A percentile compares a stretch with the other conserved stretches of the same genome.
Conservation (phyloP, 345 rosid species). For the Populus pruinosa region DNA sequence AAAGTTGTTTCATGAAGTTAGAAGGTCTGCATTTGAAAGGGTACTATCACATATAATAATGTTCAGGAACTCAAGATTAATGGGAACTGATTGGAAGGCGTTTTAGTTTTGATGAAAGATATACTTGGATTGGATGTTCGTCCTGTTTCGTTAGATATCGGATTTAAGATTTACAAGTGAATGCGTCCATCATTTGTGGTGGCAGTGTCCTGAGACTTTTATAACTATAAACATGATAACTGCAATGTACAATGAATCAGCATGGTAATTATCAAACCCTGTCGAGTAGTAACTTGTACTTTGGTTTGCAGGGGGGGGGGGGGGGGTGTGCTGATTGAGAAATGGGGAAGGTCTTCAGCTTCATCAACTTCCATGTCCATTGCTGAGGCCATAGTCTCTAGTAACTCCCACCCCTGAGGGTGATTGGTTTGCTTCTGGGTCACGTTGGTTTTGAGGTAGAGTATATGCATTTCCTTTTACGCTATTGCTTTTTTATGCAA, state of each 20-base stretch:
- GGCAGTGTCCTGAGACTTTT: background rate
- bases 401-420: conserved; percentile 90
- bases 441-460: background rate
- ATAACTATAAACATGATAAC: background rate
- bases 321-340: conserved; percentile 49
- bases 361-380: conserved; percentile 95
- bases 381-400: conserved; percentile 86
- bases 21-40: background rate
- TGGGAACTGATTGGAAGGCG: background rate
- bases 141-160: background rate
- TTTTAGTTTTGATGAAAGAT: background rate
- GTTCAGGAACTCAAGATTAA: background rate
- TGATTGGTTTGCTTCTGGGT: conserved; percentile 95
- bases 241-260: background rate
- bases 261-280: background rate
- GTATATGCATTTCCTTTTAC: background rate
- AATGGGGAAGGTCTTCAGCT: conserved; percentile 99
- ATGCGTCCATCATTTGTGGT: background rate
- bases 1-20: background rate
- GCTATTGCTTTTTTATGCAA: background rate
- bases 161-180: background rate
- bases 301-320: conserved; percentile 84
- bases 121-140: background rate
- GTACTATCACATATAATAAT: background rate
- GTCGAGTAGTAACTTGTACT: background rate